A percentile compares a stretch with the other conserved stretches of the same genome.
Evolutionary conservation across 2,329 filamentous ascomycete species (phyloP).

Genomic region (Scedosporium dehoogii): DNA sequence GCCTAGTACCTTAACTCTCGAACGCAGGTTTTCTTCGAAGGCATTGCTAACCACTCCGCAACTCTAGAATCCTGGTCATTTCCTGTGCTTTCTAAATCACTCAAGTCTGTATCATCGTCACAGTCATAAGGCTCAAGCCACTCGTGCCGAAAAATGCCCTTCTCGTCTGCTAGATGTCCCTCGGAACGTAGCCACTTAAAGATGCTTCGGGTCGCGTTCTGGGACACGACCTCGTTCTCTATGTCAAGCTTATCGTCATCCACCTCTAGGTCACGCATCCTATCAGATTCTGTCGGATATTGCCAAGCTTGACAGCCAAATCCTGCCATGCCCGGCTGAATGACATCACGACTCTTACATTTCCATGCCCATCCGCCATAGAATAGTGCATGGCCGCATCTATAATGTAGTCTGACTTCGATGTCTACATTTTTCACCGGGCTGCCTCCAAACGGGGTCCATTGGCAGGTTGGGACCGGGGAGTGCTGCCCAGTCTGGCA

Average conservation of each 20-base stretch:
- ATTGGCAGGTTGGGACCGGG: background rate
- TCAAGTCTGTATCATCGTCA: background rate
- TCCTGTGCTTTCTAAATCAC: too few relatives aligned
- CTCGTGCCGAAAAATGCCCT: background rate
- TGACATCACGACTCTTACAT: background rate
- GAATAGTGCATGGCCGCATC: background rate
- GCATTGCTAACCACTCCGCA: too few relatives aligned
- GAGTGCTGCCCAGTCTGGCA: background rate
- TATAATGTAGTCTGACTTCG: background rate
- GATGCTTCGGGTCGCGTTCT: background rate
- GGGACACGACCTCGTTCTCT: background rate
- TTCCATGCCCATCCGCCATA: background rate
- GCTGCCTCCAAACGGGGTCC: background rate
- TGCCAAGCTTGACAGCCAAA: background rate
- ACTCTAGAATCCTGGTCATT: too few relatives aligned
- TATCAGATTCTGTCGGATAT: background rate
- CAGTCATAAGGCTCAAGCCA: background rate
- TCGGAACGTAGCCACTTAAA: background rate
- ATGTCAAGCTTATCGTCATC: background rate
- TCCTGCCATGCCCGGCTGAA: background rate
- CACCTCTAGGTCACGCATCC: background rate
- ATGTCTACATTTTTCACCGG: background rate
- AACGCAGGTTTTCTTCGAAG: too few relatives aligned
- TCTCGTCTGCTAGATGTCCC: background rate
- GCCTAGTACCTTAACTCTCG: too few relatives aligned